phyloP scores from a whole-genome alignment of 805 yeast genomes.

The Candida xyloterini region DNA sequence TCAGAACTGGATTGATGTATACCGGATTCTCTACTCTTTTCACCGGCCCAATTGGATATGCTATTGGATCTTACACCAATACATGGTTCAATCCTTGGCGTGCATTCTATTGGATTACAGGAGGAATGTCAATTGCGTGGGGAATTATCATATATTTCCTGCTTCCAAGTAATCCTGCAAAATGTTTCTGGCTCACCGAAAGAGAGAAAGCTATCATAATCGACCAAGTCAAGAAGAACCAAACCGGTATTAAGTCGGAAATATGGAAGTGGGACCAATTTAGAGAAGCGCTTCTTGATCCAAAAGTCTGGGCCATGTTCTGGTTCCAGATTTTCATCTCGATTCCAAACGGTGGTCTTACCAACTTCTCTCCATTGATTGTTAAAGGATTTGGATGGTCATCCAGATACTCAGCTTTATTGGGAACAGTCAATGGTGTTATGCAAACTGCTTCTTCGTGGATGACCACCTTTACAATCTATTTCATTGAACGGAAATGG shows the following conservation, averaged over 20 bases:
- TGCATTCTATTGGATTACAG: slow-evolving; percentile 55
- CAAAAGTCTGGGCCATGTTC: slow-evolving; percentile 48
- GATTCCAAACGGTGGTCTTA: slow-evolving; percentile 60
- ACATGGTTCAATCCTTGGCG: slow-evolving; percentile 55
- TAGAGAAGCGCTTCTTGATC: slow-evolving; percentile 52
- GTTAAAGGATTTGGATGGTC: slow-evolving; percentile 32
- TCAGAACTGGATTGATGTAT: slow-evolving; percentile 39
- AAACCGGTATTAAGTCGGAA: slow-evolving; percentile 58
- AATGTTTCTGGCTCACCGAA: slow-evolving; percentile 46
- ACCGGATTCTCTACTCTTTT: slow-evolving; percentile 43
- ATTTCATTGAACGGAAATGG: slow-evolving; percentile 47
- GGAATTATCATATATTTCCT: slow-evolving; percentile 42
- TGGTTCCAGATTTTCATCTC: slow-evolving; percentile 42
- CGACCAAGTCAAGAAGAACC: slow-evolving; percentile 54
- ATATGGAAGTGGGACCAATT: slow-evolving; percentile 55
- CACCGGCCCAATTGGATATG: slow-evolving; percentile 49
- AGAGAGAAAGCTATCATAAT: slow-evolving; percentile 48
- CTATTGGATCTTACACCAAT: slow-evolving; percentile 39
- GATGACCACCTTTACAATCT: slow-evolving; percentile 39
- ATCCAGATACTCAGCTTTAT: slow-evolving; percentile 31
- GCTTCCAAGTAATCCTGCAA: slow-evolving; percentile 51
- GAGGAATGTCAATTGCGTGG: slow-evolving; percentile 50
- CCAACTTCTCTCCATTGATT: slow-evolving; percentile 43
- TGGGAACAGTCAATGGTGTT: slow-evolving; percentile 36
- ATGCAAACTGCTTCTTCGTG: slow-evolving; percentile 28